A percentile compares a stretch with the other conserved stretches of the same genome.
phyloP scores from a whole-genome alignment of 2,329 filamentous ascomycete species.

The Fulvia fulva region DNA sequence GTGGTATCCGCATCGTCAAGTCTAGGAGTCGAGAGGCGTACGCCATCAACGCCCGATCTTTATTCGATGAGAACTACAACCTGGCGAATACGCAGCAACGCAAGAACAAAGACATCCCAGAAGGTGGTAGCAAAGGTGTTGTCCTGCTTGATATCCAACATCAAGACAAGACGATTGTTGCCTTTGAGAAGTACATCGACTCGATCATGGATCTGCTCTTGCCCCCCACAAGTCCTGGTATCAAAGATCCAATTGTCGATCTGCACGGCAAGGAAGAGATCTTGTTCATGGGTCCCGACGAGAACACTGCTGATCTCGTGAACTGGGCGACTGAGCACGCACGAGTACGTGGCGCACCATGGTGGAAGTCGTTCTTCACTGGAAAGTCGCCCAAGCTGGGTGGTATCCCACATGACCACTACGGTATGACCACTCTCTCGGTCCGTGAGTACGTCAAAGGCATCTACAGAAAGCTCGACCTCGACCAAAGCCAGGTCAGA shows the following conservation, averaged over 20 bases:
- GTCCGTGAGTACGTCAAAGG: conserved; percentile 94
- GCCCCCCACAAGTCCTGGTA: conserved; percentile 84
- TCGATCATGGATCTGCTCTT: conserved; percentile 93
- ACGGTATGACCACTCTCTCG: conserved; percentile 96
- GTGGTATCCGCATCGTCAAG: conserved; percentile 97
- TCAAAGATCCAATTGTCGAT: conserved; percentile 98
- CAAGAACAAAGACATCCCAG: conserved; percentile 99
- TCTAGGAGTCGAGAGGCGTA: conserved; percentile 95
- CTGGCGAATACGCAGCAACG: conserved; percentile 97
- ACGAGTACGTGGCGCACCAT: conserved; percentile 77
- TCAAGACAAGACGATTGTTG: conserved; percentile 85
- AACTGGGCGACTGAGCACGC: conserved; percentile 99
- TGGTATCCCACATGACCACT: conserved; percentile 91
- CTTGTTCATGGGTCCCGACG: conserved; percentile 95
- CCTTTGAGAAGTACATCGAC: conserved; percentile 99
- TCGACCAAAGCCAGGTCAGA: conserved; percentile 77
- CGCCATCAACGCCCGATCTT: conserved; percentile 87
- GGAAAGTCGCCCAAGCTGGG: conserved; percentile 95
- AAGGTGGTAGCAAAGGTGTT: conserved; percentile 96
- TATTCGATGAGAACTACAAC: conserved; percentile 99
- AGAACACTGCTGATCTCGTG: conserved; percentile 96
- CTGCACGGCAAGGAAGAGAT: conserved; percentile 94
- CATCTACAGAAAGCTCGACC: conserved; percentile 91
- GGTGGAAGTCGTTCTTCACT: conserved; percentile 99
- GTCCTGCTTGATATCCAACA: conserved; percentile 90